Percentiles rank a stretch among this genome's conserved stretches.
phyloP scores from a whole-genome alignment of 2,329 filamentous ascomycete genomes.

The Fusarium buharicum region DNA sequence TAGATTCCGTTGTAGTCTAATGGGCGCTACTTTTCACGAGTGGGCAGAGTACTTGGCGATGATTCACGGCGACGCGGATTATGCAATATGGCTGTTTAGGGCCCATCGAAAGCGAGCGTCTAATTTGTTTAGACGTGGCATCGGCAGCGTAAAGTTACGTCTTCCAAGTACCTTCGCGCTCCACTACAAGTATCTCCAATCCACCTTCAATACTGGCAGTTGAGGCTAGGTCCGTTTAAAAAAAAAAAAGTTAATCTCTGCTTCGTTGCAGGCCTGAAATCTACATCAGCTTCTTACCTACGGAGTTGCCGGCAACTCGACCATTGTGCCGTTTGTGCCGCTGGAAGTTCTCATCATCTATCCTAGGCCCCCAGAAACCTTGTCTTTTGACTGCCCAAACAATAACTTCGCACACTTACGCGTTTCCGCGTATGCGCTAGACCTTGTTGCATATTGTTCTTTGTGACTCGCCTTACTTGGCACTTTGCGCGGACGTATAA shows the following conservation, averaged over 20 bases:
- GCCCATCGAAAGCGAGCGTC: background rate
- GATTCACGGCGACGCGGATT: background rate
- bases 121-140: background rate
- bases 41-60: constrained; percentile 2
- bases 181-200: background rate
- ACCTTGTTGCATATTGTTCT: constrained; percentile 1
- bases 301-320: background rate
- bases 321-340: background rate
- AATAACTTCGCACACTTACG: constrained; percentile 11
- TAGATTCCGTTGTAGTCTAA: constrained; percentile 15
- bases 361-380: background rate
- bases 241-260: constrained; percentile 30
- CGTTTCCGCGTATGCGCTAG: constrained; percentile 12
- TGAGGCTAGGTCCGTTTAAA: constrained; percentile 7
- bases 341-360: too few species aligned
- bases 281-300: constrained; percentile 13
- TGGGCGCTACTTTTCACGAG: constrained; percentile 4
- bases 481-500: constrained; percentile 11
- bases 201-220: background rate
- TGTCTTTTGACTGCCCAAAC: background rate
- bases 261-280: constrained; percentile 13
- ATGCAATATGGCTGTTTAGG: background rate
- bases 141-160: background rate
- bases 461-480: constrained; percentile 6
- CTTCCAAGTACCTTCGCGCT: constrained; percentile 8